phyloP scores from a whole-genome alignment of 495 filamentous ascomycete species.

The Platismatia glauca region DNA sequence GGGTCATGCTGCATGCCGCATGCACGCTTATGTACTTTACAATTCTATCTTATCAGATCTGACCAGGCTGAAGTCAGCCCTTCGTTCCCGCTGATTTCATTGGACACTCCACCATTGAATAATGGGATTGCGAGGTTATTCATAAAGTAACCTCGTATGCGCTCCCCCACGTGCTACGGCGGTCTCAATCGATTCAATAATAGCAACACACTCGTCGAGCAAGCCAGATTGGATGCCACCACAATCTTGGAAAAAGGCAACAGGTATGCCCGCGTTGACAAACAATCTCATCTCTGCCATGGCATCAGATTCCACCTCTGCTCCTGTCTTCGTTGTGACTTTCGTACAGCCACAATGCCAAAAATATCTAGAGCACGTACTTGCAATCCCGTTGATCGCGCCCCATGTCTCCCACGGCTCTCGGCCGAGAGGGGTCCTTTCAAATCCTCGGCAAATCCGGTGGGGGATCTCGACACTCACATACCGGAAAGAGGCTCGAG shows the following conservation, averaged over 20 bases:
- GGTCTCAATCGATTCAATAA: too few relatives aligned
- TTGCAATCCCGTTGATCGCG: not conserved
- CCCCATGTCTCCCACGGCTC: not conserved
- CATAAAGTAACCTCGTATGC: not conserved
- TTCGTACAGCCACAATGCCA: not conserved
- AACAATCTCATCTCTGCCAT: not conserved
- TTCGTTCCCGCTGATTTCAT: not conserved
- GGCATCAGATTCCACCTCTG: not conserved
- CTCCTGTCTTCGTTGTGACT: not conserved
- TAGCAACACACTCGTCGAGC: not conserved
- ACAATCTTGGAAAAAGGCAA: not conserved
- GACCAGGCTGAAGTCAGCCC: not conserved
- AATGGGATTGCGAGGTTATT: too few relatives aligned
- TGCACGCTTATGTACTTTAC: too few relatives aligned
- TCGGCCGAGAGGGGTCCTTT: not conserved
- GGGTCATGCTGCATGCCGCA: too few relatives aligned
- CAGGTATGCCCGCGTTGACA: not conserved
- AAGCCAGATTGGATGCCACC: not conserved
- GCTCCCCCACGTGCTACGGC: not conserved
- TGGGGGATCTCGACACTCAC: not conserved
- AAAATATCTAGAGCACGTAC: too few relatives aligned
- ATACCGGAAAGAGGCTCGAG: not conserved
- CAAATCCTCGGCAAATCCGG: not conserved
- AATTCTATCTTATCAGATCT: slow-evolving; percentile 4
- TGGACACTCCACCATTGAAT: too few relatives aligned